Percentiles rank a stretch among this genome's conserved stretches.
These are phyloP conservation scores for Epichloe typhina DNA, from an alignment of 2,329 filamentous ascomycete genomes.

Conservation along the genomic window DNA sequence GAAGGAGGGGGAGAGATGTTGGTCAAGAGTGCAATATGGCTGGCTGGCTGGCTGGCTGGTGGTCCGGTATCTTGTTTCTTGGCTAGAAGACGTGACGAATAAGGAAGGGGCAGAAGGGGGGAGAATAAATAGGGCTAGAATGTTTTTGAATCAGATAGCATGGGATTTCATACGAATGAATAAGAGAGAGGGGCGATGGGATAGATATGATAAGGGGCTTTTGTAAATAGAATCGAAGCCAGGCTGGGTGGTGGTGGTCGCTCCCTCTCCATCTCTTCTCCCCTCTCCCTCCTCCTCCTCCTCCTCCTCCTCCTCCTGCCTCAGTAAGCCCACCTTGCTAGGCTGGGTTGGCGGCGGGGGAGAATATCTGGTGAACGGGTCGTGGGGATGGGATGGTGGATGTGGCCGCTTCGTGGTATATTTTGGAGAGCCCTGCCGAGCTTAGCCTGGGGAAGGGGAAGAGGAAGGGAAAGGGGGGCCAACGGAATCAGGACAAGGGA, in stretches of 20 bases:
- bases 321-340: not conserved
- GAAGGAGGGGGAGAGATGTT: not conserved
- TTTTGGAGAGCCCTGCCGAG: not conserved
- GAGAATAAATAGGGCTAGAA: not conserved
- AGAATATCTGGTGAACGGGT: not conserved
- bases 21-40: not conserved
- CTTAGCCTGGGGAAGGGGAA: no score
- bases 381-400: not conserved
- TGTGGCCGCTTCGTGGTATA: not conserved
- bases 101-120: no score
- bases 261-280: not conserved
- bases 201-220: not conserved
- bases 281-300: not conserved
- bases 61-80: no score
- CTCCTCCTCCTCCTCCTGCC: not conserved
- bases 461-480: accelerated
- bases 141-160: not conserved
- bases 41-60: no score
- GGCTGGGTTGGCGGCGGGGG: not conserved
- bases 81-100: not conserved
- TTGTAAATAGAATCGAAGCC: not conserved
- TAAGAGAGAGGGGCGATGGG: not conserved
- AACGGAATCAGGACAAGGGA: no score
- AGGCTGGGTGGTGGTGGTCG: not conserved
- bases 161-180: not conserved